Percentiles rank a stretch among this genome's conserved stretches.
Evolutionary conservation across 345 rosid genomes (phyloP).

Genomic region (Carallia pectinifolia): DNA sequence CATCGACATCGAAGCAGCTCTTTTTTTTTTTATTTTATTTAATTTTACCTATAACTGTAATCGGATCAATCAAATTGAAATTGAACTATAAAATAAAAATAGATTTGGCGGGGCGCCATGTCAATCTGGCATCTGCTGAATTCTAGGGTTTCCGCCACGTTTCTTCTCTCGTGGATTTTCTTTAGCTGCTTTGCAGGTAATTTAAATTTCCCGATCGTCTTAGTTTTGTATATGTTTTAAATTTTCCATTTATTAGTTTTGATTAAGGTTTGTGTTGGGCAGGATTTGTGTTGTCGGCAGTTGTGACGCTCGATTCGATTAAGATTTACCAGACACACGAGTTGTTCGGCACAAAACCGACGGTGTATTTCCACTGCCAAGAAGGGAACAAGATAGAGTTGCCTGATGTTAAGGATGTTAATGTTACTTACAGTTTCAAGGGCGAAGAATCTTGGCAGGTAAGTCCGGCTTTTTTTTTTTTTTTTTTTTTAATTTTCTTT

Average conservation of each 20-base stretch:
- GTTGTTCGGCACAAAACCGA: constrained; percentile 16
- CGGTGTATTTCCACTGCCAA: constrained; percentile 30
- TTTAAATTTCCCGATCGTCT: neutral
- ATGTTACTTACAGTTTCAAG: constrained; percentile 23
- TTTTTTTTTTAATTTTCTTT: neutral
- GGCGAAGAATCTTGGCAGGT: constrained; percentile 38
- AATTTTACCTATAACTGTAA: no score
- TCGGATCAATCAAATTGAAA: no score
- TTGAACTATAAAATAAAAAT: no score
- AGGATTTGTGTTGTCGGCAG: constrained; percentile 20
- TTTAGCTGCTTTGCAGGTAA: constrained; percentile 15
- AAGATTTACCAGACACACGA: constrained; percentile 28
- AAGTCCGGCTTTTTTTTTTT: no score
- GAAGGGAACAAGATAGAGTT: constrained; percentile 20
- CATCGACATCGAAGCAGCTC: no score
- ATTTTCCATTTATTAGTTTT: neutral
- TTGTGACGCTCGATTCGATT: constrained; percentile 27
- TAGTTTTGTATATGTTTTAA: neutral
- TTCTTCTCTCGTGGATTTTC: neutral
- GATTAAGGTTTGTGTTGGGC: neutral
- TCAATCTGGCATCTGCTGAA: neutral
- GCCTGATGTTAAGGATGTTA: constrained; percentile 29
- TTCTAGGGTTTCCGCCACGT: neutral
- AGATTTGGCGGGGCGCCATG: neutral
- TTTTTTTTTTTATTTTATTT: no score